Evolutionary conservation across 495 filamentous ascomycete genomes (phyloP).

Genomic region (Saxophila tyrrhenica): DNA sequence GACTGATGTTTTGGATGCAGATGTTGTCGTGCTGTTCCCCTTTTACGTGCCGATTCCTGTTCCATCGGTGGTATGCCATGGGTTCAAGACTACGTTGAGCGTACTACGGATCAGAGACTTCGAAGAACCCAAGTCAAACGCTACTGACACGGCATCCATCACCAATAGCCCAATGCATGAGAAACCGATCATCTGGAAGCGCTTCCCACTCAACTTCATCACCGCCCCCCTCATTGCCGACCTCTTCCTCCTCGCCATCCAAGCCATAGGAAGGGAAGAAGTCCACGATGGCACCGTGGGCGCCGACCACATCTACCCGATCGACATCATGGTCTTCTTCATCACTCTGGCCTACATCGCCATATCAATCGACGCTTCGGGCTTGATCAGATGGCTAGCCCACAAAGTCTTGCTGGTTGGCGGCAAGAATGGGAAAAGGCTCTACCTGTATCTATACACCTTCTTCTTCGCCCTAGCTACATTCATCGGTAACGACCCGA

Average conservation of each 20-base stretch:
- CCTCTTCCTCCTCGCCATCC: conserved; percentile 52
- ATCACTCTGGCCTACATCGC: conserved; percentile 61
- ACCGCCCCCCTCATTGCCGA: conserved; percentile 55
- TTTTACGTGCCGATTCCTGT: conserved; percentile 48
- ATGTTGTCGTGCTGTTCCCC: conserved; percentile 53
- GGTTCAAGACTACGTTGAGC: conserved; percentile 32
- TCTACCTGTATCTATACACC: conserved; percentile 57
- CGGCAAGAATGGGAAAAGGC: conserved; percentile 45
- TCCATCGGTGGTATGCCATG: conserved; percentile 37
- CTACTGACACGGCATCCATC: background rate
- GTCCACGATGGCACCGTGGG: conserved; percentile 52
- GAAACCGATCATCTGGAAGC: conserved; percentile 33
- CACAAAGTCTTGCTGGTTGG: conserved; percentile 56
- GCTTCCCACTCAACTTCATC: conserved; percentile 53
- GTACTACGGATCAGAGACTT: conserved; percentile 34
- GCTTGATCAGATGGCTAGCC: conserved; percentile 51
- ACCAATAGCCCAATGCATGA: conserved; percentile 13
- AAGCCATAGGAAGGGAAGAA: conserved; percentile 49
- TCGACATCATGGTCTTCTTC: conserved; percentile 59
- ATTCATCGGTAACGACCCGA: conserved; percentile 59
- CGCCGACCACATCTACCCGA: conserved; percentile 45
- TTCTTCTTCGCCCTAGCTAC: conserved; percentile 57
- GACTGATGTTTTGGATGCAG: conserved; percentile 32
- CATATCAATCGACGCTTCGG: conserved; percentile 61
- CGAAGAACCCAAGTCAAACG: background rate